Evolutionary conservation across 495 filamentous ascomycete species (phyloP).

Genomic region (Bacidia rubella): DNA sequence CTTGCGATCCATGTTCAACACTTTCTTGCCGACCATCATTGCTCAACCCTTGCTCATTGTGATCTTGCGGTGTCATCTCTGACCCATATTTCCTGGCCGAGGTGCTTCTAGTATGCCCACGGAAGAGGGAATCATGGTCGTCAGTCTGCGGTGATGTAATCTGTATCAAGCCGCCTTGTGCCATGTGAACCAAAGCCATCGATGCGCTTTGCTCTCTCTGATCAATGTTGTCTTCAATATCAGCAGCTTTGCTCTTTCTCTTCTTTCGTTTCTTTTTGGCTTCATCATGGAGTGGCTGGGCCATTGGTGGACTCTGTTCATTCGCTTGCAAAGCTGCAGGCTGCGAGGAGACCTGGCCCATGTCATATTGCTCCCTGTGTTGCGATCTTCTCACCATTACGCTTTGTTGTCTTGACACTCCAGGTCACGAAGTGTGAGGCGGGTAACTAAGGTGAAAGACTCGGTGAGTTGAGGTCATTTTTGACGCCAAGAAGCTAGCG

Average conservation of each 20-base stretch:
- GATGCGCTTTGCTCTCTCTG: constrained; percentile 11
- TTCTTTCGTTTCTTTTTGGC: constrained; percentile 8
- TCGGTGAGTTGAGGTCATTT: too few species aligned
- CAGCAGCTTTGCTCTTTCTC: constrained; percentile 3
- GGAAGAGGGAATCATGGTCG: constrained; percentile 4
- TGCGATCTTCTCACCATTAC: constrained; percentile 2
- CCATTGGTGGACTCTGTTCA: background rate
- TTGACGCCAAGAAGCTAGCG: too few species aligned
- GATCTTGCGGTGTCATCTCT: constrained; percentile 6
- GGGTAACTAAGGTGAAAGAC: constrained; percentile 11
- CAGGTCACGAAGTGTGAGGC: background rate
- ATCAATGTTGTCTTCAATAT: background rate
- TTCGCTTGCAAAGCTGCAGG: background rate
- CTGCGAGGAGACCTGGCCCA: constrained; percentile 17
- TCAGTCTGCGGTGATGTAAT: background rate
- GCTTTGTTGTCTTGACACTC: background rate
- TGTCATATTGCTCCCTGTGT: background rate
- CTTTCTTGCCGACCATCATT: too few species aligned
- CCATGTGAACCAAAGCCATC: constrained; percentile 10
- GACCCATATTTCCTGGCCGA: constrained; percentile 5
- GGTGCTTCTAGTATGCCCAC: background rate
- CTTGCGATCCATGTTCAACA: too few species aligned
- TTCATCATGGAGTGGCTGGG: background rate
- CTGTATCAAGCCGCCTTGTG: background rate
- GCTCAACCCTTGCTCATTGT: too few species aligned